Base-by-base conservation (phyloP, 176 grass and related monocot genomes). In the Themeda triandra region DNA sequence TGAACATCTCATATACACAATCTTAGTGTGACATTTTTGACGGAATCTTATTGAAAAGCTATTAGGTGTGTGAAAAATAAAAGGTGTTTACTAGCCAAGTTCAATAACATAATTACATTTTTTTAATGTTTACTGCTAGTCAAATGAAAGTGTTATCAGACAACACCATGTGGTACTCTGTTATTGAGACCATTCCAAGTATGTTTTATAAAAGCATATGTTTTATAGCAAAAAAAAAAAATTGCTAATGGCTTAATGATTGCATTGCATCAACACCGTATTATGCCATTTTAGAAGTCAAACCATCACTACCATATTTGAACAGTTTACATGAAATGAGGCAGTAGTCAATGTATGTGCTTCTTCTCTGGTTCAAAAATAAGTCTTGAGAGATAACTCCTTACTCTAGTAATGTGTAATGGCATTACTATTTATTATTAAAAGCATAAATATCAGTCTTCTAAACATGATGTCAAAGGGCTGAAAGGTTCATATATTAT, bases 31-130 rank as follows among this genome's bases (percentile, higher is more conserved):
- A 39, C 19, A 17, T 49, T 19, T 49, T 42, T 48, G 0, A 10
- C 0, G 14, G 44, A 73, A 5, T 78, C 1, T 27, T 67, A 51
- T 19, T 80, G 21, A n/a, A 67, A 30, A 10, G 1, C 5, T 54
- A 71, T 66, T 78, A 73, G n/a, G 33, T 27, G 63, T 39, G 30
- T 12, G 30, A 78, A 87, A 82, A 71, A 71, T 11, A 28, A 78
- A 78, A 63, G 4, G 4, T 41, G 13, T 78, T 36, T 40, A 17
- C 65, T 49, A 75, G 21, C 48, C 27, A 37, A 25, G 3, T 77
- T 81, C 27, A 31, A 18, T 69, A 14, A 69, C 4, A 48, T 28
- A 40, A 28, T 83, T 77, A 18, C 4, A 27, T 18, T 32, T 40
- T 67, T n/a, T 70, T 25, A 21, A 59, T 85, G 13, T 70, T 78